Conservation (phyloP, 192 early-diverging fungal species). For the Podila clonocystis region DNA sequence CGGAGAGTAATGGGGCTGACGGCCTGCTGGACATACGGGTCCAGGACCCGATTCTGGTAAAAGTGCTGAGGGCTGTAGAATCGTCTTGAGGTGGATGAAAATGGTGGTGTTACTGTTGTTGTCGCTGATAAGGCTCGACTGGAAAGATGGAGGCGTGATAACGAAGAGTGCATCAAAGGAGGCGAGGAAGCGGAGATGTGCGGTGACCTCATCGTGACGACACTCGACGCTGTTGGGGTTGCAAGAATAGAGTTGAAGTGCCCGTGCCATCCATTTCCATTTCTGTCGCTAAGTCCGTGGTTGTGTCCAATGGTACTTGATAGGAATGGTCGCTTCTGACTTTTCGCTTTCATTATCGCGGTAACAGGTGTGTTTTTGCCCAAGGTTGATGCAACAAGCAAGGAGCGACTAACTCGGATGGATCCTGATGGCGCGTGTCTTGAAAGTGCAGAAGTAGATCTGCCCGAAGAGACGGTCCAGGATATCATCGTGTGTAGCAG, state of each 20-base stretch:
- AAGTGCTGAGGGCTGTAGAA: conserved; percentile 72
- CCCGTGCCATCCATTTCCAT: no score
- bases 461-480: not conserved
- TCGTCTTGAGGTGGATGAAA: conserved; percentile 4
- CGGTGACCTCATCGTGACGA: no score
- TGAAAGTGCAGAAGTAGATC: not conserved
- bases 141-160: no score
- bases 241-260: no score
- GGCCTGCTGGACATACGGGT: conserved; percentile 82
- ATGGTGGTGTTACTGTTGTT: not conserved
- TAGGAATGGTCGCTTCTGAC: no score
- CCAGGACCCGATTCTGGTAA: conserved; percentile 92
- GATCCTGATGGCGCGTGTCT: not conserved
- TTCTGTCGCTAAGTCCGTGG: no score
- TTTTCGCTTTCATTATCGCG: not conserved
- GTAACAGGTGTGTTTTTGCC: not conserved
- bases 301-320: no score
- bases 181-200: no score
- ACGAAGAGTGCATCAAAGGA: no score
- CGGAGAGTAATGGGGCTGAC: conserved; percentile 86
- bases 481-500: not conserved
- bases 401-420: not conserved
- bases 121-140: not conserved
- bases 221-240: no score
- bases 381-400: not conserved